phyloP scores from a whole-genome alignment of 768 basidiomycete species.

The Russula virescens region DNA sequence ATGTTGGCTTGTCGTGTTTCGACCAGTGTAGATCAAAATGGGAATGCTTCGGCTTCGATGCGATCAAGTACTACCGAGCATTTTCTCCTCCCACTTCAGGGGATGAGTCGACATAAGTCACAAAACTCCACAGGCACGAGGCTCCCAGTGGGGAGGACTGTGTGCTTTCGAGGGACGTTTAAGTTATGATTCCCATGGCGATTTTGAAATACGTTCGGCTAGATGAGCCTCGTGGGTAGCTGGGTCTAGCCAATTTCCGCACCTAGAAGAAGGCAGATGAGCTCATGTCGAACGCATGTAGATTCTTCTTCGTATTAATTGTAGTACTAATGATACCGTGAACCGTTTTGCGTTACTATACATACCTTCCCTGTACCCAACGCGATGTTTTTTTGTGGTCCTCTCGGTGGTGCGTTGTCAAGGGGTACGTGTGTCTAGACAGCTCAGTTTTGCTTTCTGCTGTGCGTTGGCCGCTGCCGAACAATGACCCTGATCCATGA shows the following conservation, averaged over 20 bases:
- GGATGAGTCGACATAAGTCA: no score
- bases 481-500: slow-evolving; percentile 7
- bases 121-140: no score
- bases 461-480: neutral
- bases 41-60: no score
- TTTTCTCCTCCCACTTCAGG: no score
- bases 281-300: neutral
- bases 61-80: no score
- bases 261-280: neutral
- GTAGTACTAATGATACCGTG: neutral
- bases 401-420: slow-evolving; percentile 3
- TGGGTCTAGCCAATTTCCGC: neutral
- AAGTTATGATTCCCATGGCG: no score
- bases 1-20: no score
- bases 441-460: neutral
- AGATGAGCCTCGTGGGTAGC: no score
- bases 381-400: neutral
- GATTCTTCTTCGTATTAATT: neutral
- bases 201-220: no score
- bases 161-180: no score
- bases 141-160: no score
- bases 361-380: neutral
- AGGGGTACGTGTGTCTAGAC: slow-evolving; percentile 1
- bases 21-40: no score
- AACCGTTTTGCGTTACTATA: neutral